Conservation (phyloP, 176 grass and related monocot genomes). For the Saccharum officinarum region DNA sequence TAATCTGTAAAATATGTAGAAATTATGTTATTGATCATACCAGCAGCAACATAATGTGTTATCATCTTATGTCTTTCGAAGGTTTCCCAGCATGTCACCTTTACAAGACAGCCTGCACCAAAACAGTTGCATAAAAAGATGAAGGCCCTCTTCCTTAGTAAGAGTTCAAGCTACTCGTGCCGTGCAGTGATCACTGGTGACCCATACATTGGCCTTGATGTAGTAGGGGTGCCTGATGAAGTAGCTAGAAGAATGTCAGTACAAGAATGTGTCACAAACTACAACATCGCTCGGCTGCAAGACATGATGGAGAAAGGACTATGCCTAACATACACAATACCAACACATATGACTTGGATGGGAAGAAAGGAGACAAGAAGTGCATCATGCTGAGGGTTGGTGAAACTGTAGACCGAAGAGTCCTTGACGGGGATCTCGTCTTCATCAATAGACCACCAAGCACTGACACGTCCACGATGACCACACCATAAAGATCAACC, state of each 20-base stretch:
- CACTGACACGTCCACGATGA: slow-evolving; percentile 59
- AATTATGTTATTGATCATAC: slow-evolving; percentile 1
- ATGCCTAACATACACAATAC: slow-evolving; percentile 59
- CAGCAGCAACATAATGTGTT: slow-evolving; percentile 5
- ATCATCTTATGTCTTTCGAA: slow-evolving; percentile 14
- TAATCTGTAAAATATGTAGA: neutral
- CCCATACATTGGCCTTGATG: slow-evolving; percentile 59
- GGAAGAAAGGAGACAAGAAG: slow-evolving; percentile 40
- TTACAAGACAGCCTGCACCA: slow-evolving; percentile 33
- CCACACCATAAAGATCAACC: slow-evolving; percentile 70
- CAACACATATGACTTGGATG: slow-evolving; percentile 43
- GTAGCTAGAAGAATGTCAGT: slow-evolving; percentile 61
- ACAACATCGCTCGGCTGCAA: slow-evolving; percentile 52
- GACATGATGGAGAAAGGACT: slow-evolving; percentile 42
- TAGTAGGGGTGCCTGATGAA: slow-evolving; percentile 60
- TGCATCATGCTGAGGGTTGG: slow-evolving; percentile 47
- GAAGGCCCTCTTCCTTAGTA: slow-evolving; percentile 60
- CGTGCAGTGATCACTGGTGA: slow-evolving; percentile 69
- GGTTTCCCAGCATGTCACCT: slow-evolving; percentile 35
- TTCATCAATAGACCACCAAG: slow-evolving; percentile 72
- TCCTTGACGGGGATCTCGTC: slow-evolving; percentile 57
- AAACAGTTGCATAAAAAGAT: slow-evolving; percentile 70
- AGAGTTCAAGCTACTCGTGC: slow-evolving; percentile 60
- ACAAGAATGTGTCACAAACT: slow-evolving; percentile 47
- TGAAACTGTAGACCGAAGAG: slow-evolving; percentile 51